Percentiles rank a stretch among this genome's conserved stretches.
Evolutionary conservation across 371 early-diverging fungal species (phyloP).

Genomic region (Rhizopus arrhizus): DNA sequence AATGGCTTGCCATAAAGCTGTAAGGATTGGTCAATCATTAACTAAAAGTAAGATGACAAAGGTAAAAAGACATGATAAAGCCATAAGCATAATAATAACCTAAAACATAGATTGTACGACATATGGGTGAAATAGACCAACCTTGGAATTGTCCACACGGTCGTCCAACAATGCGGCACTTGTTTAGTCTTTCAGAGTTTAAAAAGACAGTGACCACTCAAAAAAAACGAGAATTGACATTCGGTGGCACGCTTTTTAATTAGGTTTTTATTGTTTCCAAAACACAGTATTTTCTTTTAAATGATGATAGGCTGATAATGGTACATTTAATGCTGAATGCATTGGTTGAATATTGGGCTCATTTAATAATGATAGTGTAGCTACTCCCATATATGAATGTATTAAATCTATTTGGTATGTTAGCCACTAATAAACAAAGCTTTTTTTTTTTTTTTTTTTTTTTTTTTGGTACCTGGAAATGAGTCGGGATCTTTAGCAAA

Average conservation of each 20-base stretch:
- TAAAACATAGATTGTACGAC: slow-evolving; percentile 58
- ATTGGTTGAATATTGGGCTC: slow-evolving; percentile 59
- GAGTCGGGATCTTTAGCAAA: slow-evolving; percentile 73
- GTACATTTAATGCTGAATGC: slow-evolving; percentile 60
- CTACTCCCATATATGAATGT: slow-evolving; percentile 89
- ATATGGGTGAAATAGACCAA: slow-evolving; percentile 83
- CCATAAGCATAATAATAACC: not conserved
- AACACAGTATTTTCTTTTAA: slow-evolving; percentile 29
- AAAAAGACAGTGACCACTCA: slow-evolving; percentile 1
- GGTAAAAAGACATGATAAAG: slow-evolving; percentile 23
- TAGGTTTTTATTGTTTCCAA: slow-evolving; percentile 24
- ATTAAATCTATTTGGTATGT: slow-evolving; percentile 63
- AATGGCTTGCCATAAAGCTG: slow-evolving; percentile 74
- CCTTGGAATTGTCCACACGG: slow-evolving; percentile 99
- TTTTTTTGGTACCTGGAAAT: slow-evolving; percentile 57
- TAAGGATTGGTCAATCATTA: slow-evolving; percentile 82
- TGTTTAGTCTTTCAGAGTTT: slow-evolving; percentile 49
- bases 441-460: not conserved
- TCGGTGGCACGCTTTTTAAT: slow-evolving; percentile 17
- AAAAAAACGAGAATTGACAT: slow-evolving; percentile 12
- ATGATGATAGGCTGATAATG: slow-evolving; percentile 38
- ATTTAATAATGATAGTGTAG: slow-evolving; percentile 67
- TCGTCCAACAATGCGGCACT: slow-evolving; percentile 92
- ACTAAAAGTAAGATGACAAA: slow-evolving; percentile 68
- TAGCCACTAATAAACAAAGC: not conserved